A percentile compares a stretch with the other conserved stretches of the same genome.
These are phyloP conservation scores for Staphylotrichum longicolle DNA, from an alignment of 495 filamentous ascomycete genomes.

Conservation along the genomic window DNA sequence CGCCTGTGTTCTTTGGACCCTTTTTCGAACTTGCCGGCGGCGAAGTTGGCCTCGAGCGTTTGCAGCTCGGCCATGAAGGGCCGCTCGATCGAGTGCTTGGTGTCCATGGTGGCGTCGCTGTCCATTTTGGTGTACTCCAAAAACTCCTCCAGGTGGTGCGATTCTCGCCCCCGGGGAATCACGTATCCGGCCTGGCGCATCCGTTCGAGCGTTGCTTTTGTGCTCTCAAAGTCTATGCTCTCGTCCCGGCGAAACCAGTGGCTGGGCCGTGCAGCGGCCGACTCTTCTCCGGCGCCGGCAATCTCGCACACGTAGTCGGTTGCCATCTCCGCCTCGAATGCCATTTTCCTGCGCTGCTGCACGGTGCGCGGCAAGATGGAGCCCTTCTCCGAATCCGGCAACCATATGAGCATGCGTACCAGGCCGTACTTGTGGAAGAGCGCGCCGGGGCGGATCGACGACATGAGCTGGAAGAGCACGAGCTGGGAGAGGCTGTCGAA, in stretches of 20 bases:
- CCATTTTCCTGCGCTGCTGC: constrained; percentile 48
- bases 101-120: background rate
- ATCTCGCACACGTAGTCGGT: constrained; percentile 49
- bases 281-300: constrained; percentile 28
- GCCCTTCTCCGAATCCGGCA: constrained; percentile 50
- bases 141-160: constrained; percentile 31
- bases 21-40: constrained; percentile 18
- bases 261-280: background rate
- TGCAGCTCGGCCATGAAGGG: constrained; percentile 34
- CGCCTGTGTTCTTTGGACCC: constrained; percentile 26
- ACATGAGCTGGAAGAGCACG: constrained; percentile 50
- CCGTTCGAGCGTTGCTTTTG: constrained; percentile 22
- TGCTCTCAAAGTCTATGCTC: constrained; percentile 37
- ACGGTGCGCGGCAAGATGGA: constrained; percentile 53
- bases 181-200: constrained; percentile 39
- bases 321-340: constrained; percentile 56
- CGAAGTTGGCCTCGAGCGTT: constrained; percentile 35
- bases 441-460: constrained; percentile 38
- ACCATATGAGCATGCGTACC: constrained; percentile 69
- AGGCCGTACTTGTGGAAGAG: constrained; percentile 63
- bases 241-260: constrained; percentile 32
- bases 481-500: constrained; percentile 44
- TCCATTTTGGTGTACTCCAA: constrained; percentile 5
- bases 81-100: constrained; percentile 11
- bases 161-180: constrained; percentile 32